phyloP scores from a whole-genome alignment of 805 yeast genomes.

The Yamadazyma philogaea region DNA sequence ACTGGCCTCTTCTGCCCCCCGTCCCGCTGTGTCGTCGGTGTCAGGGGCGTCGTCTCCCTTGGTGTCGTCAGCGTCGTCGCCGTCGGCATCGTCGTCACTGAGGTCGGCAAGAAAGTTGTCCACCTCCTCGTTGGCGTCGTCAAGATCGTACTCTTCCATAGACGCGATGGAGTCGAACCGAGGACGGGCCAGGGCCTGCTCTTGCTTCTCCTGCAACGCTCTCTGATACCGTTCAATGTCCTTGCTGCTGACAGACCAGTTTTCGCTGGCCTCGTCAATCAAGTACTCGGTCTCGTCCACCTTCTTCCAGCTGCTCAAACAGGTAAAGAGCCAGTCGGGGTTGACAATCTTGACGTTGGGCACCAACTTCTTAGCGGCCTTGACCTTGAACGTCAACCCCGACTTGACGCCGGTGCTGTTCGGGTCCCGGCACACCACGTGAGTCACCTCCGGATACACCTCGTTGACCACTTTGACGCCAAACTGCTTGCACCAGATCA shows the following conservation, averaged over 20 bases:
- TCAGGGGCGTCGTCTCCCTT: conserved; percentile 16
- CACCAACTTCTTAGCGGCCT: conserved; percentile 65
- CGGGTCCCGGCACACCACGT: conserved; percentile 77
- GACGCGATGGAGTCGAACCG: conserved; percentile 31
- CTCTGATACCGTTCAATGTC: conserved; percentile 44
- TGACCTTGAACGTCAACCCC: conserved; percentile 72
- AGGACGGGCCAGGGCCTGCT: conserved; percentile 19
- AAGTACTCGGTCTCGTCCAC: conserved; percentile 60
- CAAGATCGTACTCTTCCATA: conserved; percentile 36
- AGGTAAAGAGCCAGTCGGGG: conserved; percentile 89
- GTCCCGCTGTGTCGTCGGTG: conserved; percentile 16
- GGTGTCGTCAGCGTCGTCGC: conserved; percentile 24
- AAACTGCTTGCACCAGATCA: conserved; percentile 86
- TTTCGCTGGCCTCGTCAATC: conserved; percentile 49
- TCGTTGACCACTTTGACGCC: conserved; percentile 83
- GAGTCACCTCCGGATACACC: conserved; percentile 73
- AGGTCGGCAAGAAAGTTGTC: conserved; percentile 48
- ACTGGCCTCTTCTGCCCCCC: conserved; percentile 20
- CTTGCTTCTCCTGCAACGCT: conserved; percentile 20
- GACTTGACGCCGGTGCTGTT: conserved; percentile 32
- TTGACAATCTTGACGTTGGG: conserved; percentile 72
- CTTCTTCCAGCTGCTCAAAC: conserved; percentile 74
- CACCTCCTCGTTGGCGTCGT: conserved; percentile 43
- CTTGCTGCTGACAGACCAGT: conserved; percentile 41
- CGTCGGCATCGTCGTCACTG: conserved; percentile 25